Conservation (phyloP, 495 filamentous ascomycete genomes). For the Stereocaulon alpinum region DNA sequence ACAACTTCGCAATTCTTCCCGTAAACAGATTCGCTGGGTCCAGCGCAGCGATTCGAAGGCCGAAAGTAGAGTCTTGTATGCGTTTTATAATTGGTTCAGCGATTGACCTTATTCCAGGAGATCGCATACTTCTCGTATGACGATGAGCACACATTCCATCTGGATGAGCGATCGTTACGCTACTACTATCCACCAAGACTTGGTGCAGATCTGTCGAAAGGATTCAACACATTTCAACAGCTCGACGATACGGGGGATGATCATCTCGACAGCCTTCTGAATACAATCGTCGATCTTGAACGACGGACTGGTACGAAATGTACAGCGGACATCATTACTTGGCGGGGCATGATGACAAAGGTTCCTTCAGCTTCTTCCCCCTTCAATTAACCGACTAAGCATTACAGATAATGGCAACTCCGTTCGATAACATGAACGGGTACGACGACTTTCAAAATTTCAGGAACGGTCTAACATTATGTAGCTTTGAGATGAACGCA, state of each 20-base stretch:
- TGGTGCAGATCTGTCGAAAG: constrained; percentile 59
- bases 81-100: neutral
- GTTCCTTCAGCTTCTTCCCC: constrained; percentile 31
- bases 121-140: constrained; percentile 89
- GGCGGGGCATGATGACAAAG: constrained; percentile 99
- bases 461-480: constrained; percentile 10
- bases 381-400: neutral
- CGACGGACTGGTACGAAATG: constrained; percentile 51
- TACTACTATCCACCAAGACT: constrained; percentile 81
- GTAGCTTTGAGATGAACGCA: constrained; percentile 91
- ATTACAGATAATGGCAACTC: constrained; percentile 69
- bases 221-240: constrained; percentile 75
- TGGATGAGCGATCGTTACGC: constrained; percentile 64
- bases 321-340: constrained; percentile 76
- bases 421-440: constrained; percentile 75
- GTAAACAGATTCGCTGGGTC: constrained; percentile 29
- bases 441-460: constrained; percentile 28
- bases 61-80: constrained; percentile 38
- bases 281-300: constrained; percentile 64
- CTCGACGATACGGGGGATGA: constrained; percentile 74
- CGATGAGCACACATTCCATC: constrained; percentile 60
- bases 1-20: constrained; percentile 9
- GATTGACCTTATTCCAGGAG: constrained; percentile 47
- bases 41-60: constrained; percentile 54
- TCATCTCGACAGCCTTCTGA: constrained; percentile 76